phyloP scores from a whole-genome alignment of 2,329 filamentous ascomycete genomes.

The Cladophialophora immunda region DNA sequence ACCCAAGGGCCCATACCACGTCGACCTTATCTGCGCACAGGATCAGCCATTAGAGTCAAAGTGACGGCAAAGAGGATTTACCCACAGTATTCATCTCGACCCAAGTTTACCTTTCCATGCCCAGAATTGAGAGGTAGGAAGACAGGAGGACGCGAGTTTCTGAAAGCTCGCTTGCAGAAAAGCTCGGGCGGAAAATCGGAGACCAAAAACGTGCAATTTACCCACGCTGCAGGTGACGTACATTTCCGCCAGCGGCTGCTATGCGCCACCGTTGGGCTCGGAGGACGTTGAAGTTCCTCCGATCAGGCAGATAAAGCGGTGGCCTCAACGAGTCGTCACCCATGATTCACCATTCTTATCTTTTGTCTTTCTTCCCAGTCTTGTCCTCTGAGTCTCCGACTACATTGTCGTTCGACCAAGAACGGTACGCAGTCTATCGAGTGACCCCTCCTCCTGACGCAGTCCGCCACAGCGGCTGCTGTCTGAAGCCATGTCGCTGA shows the following conservation, averaged over 20 bases:
- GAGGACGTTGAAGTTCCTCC: neutral
- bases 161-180: slow-evolving; percentile 11
- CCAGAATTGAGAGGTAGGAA: neutral
- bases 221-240: neutral
- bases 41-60: slow-evolving; percentile 13
- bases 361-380: neutral
- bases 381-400: neutral
- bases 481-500: slow-evolving; percentile 50
- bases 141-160: neutral
- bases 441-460: neutral
- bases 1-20: slow-evolving; percentile 57
- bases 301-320: no score
- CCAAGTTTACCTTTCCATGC: slow-evolving; percentile 11
- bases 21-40: slow-evolving; percentile 61
- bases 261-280: neutral
- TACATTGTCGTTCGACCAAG: neutral
- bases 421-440: slow-evolving; percentile 14
- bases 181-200: slow-evolving; percentile 2
- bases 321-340: no score
- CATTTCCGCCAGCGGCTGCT: neutral
- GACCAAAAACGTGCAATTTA: neutral
- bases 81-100: slow-evolving; percentile 62
- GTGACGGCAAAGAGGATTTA: slow-evolving; percentile 13
- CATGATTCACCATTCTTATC: neutral
- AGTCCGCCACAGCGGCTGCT: slow-evolving; percentile 33